A percentile compares a stretch with the other conserved stretches of the same genome.
These are phyloP conservation scores for Trichoderma orchidacearum DNA, from an alignment of 495 filamentous ascomycete genomes.

Conservation along the genomic window DNA sequence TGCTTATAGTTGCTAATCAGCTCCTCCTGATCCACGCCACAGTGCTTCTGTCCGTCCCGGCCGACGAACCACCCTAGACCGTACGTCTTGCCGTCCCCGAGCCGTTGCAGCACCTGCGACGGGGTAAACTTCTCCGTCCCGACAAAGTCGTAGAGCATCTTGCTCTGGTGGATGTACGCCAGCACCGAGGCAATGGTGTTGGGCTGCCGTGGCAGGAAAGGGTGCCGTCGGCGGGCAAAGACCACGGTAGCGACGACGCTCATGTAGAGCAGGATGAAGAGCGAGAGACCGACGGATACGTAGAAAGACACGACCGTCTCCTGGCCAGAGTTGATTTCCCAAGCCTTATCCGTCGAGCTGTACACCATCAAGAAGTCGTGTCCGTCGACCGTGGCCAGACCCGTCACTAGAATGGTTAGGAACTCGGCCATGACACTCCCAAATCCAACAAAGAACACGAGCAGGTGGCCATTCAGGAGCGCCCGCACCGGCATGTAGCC, in stretches of 20 bases:
- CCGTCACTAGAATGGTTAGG: constrained; percentile 52
- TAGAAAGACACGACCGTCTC: constrained; percentile 49
- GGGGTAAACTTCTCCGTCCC: constrained; percentile 47
- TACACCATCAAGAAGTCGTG: constrained; percentile 30
- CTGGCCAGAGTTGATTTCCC: constrained; percentile 32
- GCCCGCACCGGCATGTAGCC: constrained; percentile 48
- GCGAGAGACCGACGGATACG: constrained; percentile 40
- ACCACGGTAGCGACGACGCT: constrained; percentile 36
- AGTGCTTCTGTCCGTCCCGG: constrained; percentile 48
- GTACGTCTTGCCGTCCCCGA: constrained; percentile 48
- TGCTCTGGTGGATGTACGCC: constrained; percentile 58
- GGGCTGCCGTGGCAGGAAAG: constrained; percentile 59
- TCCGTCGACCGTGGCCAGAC: constrained; percentile 44
- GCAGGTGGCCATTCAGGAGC: constrained; percentile 45
- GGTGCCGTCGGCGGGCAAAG: constrained; percentile 38
- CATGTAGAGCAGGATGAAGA: constrained; percentile 45
- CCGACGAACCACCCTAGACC: constrained; percentile 62
- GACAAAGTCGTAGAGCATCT: constrained; percentile 61
- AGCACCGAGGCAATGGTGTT: constrained; percentile 59
- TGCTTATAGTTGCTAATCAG: constrained; percentile 44
- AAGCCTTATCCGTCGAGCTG: background rate
- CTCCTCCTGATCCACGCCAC: constrained; percentile 60
- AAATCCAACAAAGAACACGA: constrained; percentile 46
- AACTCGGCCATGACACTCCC: constrained; percentile 52
- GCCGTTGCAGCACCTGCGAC: constrained; percentile 36